phyloP scores from a whole-genome alignment of 78 protist species.

The slime mould (Dictyostelium discoideum) region DNA sequence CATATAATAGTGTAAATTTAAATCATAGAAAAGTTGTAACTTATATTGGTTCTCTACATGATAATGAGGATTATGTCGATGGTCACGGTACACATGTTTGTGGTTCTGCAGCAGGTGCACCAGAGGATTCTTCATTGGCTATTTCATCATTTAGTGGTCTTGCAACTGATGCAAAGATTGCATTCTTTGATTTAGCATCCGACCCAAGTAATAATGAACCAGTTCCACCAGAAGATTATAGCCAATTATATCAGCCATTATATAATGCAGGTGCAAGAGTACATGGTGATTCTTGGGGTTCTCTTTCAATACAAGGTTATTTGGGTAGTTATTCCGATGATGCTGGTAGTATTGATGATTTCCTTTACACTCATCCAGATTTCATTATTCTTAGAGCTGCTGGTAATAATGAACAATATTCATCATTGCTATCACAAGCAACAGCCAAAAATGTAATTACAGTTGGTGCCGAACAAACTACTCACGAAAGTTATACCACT shows the following conservation, averaged over 20 bases:
- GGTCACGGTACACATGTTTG: conserved; percentile 77
- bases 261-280: conserved; percentile 75
- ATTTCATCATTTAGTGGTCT: conserved; percentile 31
- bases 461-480: conserved; percentile 33
- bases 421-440: conserved; percentile 43
- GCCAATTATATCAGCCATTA: conserved; percentile 12
- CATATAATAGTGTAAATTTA: conserved; percentile 27
- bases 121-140: neutral
- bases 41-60: neutral
- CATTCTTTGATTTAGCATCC: conserved; percentile 32
- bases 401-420: conserved; percentile 42
- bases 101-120: conserved; percentile 51
- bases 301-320: conserved; percentile 4
- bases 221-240: conserved; percentile 16
- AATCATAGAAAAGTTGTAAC: conserved; percentile 63
- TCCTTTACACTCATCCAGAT: conserved; percentile 36
- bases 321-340: conserved; percentile 1
- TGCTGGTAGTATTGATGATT: conserved; percentile 21
- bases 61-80: neutral
- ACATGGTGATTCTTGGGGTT: conserved; percentile 80
- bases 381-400: conserved; percentile 63
- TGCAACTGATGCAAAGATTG: conserved; percentile 59
- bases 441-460: conserved; percentile 43
- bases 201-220: neutral
- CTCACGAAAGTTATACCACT: neutral